Conservation (phyloP, 1,284 basidiomycete species). For the Mycena sp. region DNA sequence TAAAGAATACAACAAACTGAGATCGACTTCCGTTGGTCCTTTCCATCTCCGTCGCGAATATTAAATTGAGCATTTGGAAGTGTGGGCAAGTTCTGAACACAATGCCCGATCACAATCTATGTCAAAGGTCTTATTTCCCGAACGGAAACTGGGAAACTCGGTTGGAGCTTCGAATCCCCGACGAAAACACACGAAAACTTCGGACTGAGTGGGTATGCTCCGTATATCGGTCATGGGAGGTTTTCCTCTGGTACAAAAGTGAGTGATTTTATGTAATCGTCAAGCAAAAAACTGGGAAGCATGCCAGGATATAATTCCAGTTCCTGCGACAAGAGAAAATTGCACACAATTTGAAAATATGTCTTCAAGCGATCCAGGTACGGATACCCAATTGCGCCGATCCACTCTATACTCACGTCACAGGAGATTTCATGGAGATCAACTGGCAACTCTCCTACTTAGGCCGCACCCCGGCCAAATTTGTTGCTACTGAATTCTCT, state of each 20-base stretch:
- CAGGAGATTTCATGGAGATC: constrained; percentile 19
- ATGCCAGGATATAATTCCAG: constrained; percentile 22
- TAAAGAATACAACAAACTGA: constrained; percentile 36
- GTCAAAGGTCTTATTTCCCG: background rate
- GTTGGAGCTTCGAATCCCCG: constrained; percentile 20
- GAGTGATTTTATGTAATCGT: background rate
- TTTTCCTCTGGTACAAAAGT: constrained; percentile 26
- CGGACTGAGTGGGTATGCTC: constrained; percentile 29
- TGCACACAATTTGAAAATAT: constrained; percentile 12
- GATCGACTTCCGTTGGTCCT: constrained; percentile 33
- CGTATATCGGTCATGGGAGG: constrained; percentile 15
- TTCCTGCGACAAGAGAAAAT: constrained; percentile 25
- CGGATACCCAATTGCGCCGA: background rate
- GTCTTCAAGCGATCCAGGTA: constrained; percentile 16
- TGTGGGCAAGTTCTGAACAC: constrained; percentile 15
- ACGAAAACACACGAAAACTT: constrained; percentile 4
- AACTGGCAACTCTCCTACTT: constrained; percentile 26
- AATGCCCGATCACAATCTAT: constrained; percentile 1
- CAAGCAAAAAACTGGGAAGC: background rate
- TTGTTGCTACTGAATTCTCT: background rate
- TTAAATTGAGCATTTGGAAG: background rate
- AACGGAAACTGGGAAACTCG: constrained; percentile 27
- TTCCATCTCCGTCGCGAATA: background rate
- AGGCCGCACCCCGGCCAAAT: constrained; percentile 26
- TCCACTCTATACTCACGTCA: background rate